Evolutionary conservation across 176 grass and related monocot species (phyloP).

Genomic region (Alloteropsis semialata): DNA sequence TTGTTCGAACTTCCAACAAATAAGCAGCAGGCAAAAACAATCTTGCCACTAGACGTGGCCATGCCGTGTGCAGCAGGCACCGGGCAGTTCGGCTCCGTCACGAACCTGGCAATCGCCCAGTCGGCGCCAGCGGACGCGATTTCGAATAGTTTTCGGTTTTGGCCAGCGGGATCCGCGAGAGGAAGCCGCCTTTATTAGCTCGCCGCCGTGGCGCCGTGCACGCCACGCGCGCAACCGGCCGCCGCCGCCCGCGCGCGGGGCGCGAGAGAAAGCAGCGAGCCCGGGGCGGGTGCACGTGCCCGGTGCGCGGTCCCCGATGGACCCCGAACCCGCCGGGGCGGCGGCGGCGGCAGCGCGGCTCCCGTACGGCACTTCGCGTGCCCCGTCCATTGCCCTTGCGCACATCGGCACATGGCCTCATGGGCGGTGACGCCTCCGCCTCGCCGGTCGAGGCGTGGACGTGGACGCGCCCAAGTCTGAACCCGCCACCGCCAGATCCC

Average conservation of each 20-base stretch:
- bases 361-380: not conserved
- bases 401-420: conserved; percentile 1
- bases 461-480: not conserved
- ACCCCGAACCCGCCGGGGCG: fast-evolving
- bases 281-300: not conserved
- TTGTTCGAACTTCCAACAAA: not conserved
- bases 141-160: not conserved
- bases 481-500: not conserved
- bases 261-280: not conserved
- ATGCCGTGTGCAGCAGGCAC: not conserved
- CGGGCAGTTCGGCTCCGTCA: not conserved
- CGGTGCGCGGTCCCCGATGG: not conserved
- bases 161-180: not conserved
- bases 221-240: not conserved
- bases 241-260: not conserved
- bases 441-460: not conserved
- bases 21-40: not conserved
- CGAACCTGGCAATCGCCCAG: not conserved
- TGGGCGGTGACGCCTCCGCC: not conserved
- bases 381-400: not conserved
- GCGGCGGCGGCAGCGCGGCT: not conserved
- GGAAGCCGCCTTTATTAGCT: not conserved
- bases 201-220: not conserved
- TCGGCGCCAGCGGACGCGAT: not conserved
- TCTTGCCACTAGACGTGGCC: not conserved